Evolutionary conservation across 495 filamentous ascomycete species (phyloP), one percentile per base, ranked within the genome.

Genomic region (Neurospora tetraspora): DNA sequence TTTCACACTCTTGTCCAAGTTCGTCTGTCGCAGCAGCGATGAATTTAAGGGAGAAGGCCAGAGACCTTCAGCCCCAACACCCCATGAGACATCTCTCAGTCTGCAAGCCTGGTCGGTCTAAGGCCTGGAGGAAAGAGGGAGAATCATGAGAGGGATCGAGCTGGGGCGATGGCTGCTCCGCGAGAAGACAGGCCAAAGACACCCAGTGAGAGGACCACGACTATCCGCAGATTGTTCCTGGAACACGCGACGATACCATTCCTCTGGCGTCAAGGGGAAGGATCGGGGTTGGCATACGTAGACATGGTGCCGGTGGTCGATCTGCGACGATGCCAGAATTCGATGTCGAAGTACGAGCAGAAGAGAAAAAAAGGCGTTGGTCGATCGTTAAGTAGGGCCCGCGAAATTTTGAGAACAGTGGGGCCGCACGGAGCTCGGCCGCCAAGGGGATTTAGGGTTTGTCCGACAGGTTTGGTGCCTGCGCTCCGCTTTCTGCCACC

Each of bases 171-270:
- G 75, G 76, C 71, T 73, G 75, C 71, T 75, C 76, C 74, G 72
- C 27, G 72, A 11, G 36, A 69, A 73, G 75, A 68, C 59, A 69
- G 74, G 73, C 43, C 84, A 82, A 83, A 78, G 83, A 81, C 82
- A 85, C 85, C 90, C 90, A 93, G 91, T 90, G 90, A 92, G 89
- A 90, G 85, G 90, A 87, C 89, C 86, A 89, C 87, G 88, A 89
- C 89, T 89, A 92, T 90, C 85, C 83, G 80, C 84, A 83, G 81
- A 79, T 78, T 84, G 79, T 82, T 78, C 69, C 77, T 75, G 76
- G 40, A 73, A 88, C 80, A 85, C 85, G 83, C 83, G 82, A 85
- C 84, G 85, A 85, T 84, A 84, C 80, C 85, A 82, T 81, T 80
- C 80, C 75, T 74, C 80, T 73, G 79, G 79, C 74, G 82, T 82